These are phyloP conservation scores for Pseudogymnoascus sp. DNA, from an alignment of 2,329 filamentous ascomycete species.

Conservation along the genomic window DNA sequence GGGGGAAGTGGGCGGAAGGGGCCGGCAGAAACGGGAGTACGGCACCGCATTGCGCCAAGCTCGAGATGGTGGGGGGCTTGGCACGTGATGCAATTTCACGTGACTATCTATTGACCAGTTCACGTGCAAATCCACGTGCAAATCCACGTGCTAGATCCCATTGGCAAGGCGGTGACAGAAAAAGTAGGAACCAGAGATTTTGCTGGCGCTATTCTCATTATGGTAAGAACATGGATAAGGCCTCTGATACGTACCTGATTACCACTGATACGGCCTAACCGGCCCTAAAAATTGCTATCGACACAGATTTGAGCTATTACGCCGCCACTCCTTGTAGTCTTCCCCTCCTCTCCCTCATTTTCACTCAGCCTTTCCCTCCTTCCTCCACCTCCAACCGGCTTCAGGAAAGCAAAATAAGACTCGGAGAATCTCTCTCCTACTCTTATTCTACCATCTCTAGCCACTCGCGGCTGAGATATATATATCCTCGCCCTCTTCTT, in stretches of 20 bases:
- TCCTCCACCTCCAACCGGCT: conserved; percentile 11
- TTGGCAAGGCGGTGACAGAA: conserved; percentile 8
- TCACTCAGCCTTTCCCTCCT: conserved; percentile 8
- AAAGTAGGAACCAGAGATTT: conserved; percentile 8
- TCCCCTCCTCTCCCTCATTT: neutral
- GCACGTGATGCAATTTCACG: neutral
- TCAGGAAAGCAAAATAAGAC: conserved; percentile 8
- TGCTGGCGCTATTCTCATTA: neutral
- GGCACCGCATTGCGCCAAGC: conserved; percentile 5
- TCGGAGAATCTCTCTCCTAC: conserved; percentile 4
- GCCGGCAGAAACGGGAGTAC: conserved; percentile 1
- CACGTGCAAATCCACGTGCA: no score
- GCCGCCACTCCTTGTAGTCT: neutral
- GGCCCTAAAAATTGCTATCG: conserved; percentile 7
- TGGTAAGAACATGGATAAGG: neutral
- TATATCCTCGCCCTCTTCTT: neutral
- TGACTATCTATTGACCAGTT: no score
- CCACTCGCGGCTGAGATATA: conserved; percentile 29
- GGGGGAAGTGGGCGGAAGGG: neutral
- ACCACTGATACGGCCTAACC: conserved; percentile 8
- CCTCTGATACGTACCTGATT: conserved; percentile 2
- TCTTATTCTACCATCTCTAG: conserved; percentile 21
- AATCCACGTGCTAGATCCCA: neutral
- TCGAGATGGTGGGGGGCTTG: neutral
- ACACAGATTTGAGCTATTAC: neutral